Evolutionary conservation across 1,284 basidiomycete genomes (phyloP).

Genomic region (Apiotrichum sp.): DNA sequence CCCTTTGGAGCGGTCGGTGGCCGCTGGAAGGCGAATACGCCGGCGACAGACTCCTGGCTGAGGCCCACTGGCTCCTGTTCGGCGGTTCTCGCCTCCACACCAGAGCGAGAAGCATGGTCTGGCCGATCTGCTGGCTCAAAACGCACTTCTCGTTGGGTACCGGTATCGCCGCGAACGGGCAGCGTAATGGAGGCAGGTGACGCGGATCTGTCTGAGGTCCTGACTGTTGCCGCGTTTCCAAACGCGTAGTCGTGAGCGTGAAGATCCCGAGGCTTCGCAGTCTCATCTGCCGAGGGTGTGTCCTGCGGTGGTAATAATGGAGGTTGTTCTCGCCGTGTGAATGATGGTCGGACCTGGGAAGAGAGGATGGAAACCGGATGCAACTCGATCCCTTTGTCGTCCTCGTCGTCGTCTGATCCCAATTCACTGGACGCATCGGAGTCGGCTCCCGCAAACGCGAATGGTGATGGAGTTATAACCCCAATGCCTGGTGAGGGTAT

Average conservation of each 20-base stretch:
- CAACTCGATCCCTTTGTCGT: neutral
- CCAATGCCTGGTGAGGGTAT: neutral
- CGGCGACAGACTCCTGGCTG: slow-evolving; percentile 54
- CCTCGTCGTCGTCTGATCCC: neutral
- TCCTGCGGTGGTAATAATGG: no score
- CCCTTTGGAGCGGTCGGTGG: slow-evolving; percentile 29
- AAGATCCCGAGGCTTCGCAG: neutral
- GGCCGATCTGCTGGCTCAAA: neutral
- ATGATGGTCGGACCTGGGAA: neutral
- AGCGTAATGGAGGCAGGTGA: neutral
- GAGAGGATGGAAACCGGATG: neutral
- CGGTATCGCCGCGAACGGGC: neutral
- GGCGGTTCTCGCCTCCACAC: neutral
- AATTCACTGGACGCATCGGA: neutral
- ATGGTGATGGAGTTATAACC: neutral
- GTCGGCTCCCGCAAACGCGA: neutral
- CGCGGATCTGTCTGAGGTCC: no score
- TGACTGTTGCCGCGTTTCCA: neutral
- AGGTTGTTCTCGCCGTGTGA: neutral
- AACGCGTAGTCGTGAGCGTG: neutral
- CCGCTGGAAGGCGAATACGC: slow-evolving; percentile 42
- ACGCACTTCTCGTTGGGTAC: neutral
- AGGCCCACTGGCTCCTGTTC: slow-evolving; percentile 3
- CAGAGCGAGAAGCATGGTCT: neutral
- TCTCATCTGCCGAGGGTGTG: no score